Evolutionary conservation across 2,329 filamentous ascomycete genomes (phyloP).

Genomic region (Didymella pinodella): DNA sequence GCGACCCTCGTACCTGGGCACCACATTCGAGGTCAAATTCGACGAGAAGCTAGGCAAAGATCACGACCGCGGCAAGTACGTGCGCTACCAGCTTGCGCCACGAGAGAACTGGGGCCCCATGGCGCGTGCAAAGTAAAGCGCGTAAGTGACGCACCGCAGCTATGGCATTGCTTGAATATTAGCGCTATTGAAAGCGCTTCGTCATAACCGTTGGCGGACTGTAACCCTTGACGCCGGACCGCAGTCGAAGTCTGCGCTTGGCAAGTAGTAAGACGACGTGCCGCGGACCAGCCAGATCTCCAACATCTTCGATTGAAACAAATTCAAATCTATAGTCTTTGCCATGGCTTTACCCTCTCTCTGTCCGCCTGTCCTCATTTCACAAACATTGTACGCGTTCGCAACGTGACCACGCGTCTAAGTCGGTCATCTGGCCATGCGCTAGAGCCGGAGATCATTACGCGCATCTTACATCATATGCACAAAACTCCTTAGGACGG

Average conservation of each 20-base stretch:
- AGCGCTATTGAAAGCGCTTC: slow-evolving; percentile 8
- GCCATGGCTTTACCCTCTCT: background rate
- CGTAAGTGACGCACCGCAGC: slow-evolving; percentile 7
- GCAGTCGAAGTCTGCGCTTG: background rate
- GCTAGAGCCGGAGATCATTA: slow-evolving; percentile 10
- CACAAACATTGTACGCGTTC: background rate
- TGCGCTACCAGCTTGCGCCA: slow-evolving; percentile 90
- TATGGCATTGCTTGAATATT: background rate
- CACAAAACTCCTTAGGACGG: slow-evolving; percentile 2
- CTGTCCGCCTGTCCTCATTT: background rate
- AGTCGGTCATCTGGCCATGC: background rate
- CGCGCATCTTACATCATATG: slow-evolving; percentile 19
- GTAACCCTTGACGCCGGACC: slow-evolving; percentile 1
- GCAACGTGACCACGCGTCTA: slow-evolving; percentile 10
- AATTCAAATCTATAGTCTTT: slow-evolving; percentile 1
- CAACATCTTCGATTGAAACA: background rate
- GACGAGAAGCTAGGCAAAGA: slow-evolving; percentile 80
- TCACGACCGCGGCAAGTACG: slow-evolving; percentile 69
- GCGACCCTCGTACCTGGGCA: slow-evolving; percentile 36
- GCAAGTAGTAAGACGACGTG: background rate
- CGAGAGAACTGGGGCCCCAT: slow-evolving; percentile 94
- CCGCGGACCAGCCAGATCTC: background rate
- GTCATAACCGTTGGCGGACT: slow-evolving; percentile 13
- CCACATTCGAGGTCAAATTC: slow-evolving; percentile 72
- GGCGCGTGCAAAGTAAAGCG: slow-evolving; percentile 56